A percentile compares a stretch with the other conserved stretches of the same genome.
These are phyloP conservation scores for Sugiyamaella paludigena DNA, from an alignment of 1,139 yeast species.

Conservation along the genomic window DNA sequence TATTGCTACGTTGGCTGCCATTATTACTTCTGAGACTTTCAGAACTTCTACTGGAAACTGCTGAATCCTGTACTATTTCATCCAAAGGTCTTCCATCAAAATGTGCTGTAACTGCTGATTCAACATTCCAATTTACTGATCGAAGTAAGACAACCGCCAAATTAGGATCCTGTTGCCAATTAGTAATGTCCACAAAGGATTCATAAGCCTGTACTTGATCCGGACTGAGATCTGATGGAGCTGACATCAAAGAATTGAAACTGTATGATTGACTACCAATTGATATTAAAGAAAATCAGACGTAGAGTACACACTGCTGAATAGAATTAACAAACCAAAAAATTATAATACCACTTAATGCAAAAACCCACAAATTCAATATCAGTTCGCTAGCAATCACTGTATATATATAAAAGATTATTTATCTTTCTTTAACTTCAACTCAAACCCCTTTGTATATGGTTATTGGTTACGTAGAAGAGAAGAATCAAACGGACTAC, in stretches of 20 bases:
- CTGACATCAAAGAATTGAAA: background rate
- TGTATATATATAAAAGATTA: no score
- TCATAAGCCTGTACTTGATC: slow-evolving; percentile 15
- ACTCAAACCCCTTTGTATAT: no score
- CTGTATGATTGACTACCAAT: no score
- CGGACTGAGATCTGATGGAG: slow-evolving; percentile 5
- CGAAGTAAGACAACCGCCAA: slow-evolving; percentile 29
- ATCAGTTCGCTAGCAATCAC: no score
- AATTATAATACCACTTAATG: no score
- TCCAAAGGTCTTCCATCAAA: slow-evolving; percentile 30
- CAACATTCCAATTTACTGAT: slow-evolving; percentile 34
- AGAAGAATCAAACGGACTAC: no score
- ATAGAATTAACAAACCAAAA: no score
- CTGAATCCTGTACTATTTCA: slow-evolving; percentile 3
- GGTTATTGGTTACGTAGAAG: no score
- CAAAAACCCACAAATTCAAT: no score
- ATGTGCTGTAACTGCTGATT: slow-evolving; percentile 33
- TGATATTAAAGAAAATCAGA: no score
- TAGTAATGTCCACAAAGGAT: slow-evolving; percentile 33
- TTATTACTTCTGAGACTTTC: slow-evolving; percentile 2
- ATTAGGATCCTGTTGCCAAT: slow-evolving; percentile 29
- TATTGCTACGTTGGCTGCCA: background rate
- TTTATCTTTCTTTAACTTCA: no score
- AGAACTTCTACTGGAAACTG: slow-evolving; percentile 13
- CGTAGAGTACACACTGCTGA: no score